These are phyloP conservation scores for Bassia scoparia DNA, from an alignment of 148 eudicot species.

Conservation along the genomic window DNA sequence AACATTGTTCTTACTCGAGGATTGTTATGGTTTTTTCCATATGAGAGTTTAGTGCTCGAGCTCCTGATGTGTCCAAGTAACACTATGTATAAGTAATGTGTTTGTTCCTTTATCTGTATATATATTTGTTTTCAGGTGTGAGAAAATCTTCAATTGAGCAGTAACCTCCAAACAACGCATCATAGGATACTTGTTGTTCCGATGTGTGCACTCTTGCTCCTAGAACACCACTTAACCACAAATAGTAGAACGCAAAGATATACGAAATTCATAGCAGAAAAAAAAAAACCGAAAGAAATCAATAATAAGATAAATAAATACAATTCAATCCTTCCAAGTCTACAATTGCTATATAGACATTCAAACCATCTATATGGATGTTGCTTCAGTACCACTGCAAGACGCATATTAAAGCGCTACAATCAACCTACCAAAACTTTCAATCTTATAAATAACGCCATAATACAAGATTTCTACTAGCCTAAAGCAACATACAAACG, in stretches of 20 bases:
- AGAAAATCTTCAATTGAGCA: no score
- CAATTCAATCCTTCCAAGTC: constrained; percentile 12
- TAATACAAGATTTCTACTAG: constrained; percentile 23
- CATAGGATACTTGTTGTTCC: no score
- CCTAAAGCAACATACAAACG: constrained; percentile 32
- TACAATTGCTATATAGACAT: constrained; percentile 16
- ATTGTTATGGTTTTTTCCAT: no score
- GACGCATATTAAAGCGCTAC: constrained; percentile 24
- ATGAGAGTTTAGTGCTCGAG: no score
- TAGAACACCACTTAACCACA: constrained; percentile 7
- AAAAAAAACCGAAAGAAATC: background rate
- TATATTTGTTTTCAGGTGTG: no score
- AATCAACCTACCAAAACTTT: constrained; percentile 35
- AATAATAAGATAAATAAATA: constrained; percentile 1
- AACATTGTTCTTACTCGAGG: no score
- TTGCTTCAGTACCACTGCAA: constrained; percentile 18
- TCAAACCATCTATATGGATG: constrained; percentile 12
- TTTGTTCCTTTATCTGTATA: no score
- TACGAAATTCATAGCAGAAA: background rate
- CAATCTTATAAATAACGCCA: constrained; percentile 19
- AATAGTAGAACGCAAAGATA: background rate
- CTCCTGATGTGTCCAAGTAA: no score
- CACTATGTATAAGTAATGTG: no score
- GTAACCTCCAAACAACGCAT: no score
- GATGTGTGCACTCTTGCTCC: no score